phyloP scores from a whole-genome alignment of 495 filamentous ascomycete genomes.

The Hyaloscypha bicolor region DNA sequence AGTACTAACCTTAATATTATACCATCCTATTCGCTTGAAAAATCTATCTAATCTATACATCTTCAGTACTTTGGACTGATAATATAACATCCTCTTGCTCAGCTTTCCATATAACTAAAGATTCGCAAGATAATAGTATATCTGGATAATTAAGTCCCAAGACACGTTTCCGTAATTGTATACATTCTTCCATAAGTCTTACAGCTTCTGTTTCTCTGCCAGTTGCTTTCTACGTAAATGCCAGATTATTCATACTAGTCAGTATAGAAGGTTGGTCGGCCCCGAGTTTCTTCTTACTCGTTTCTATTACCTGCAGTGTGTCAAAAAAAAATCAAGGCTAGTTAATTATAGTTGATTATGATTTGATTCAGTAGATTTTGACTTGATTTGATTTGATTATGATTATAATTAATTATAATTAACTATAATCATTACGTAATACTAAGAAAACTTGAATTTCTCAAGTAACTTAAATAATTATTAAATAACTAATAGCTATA shows the following conservation, averaged over 20 bases:
- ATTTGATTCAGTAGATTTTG: too few relatives aligned
- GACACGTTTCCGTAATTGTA: slow-evolving; percentile 15
- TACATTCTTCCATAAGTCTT: slow-evolving; percentile 23
- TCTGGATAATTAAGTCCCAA: slow-evolving; percentile 20
- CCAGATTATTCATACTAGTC: neutral
- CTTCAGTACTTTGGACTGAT: slow-evolving; percentile 15
- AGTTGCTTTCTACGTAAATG: slow-evolving; percentile 34
- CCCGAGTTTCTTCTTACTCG: slow-evolving; percentile 18
- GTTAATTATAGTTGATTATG: too few relatives aligned
- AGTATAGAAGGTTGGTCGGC: neutral
- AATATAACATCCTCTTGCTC: slow-evolving; percentile 25
- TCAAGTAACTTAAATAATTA: too few relatives aligned
- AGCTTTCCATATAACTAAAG: slow-evolving; percentile 22
- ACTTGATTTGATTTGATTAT: too few relatives aligned
- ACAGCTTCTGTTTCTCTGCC: slow-evolving; percentile 13
- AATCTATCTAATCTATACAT: slow-evolving; percentile 19
- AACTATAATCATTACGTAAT: too few relatives aligned
- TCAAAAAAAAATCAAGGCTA: too few relatives aligned
- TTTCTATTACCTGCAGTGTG: slow-evolving; percentile 9
- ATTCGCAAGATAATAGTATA: slow-evolving; percentile 11
- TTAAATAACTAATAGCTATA: too few relatives aligned
- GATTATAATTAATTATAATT: too few relatives aligned
- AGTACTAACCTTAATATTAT: too few relatives aligned
- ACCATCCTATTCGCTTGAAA: slow-evolving; percentile 12
- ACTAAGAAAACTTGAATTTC: too few relatives aligned